A percentile compares a stretch with the other conserved stretches of the same genome.
phyloP scores from a whole-genome alignment of 768 basidiomycete genomes.

The Phylloporus arenicola region DNA sequence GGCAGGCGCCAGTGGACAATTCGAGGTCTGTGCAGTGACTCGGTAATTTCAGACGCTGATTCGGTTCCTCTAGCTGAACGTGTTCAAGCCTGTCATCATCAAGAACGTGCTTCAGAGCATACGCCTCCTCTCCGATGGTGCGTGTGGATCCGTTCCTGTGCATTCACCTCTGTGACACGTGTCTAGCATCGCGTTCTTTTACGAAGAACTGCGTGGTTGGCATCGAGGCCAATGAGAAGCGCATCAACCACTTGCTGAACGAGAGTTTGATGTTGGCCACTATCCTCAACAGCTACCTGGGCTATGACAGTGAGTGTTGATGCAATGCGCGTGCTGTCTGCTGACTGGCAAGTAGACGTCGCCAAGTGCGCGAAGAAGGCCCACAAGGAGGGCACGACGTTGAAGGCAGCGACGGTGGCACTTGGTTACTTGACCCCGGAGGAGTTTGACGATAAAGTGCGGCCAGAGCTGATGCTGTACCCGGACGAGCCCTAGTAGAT shows the following conservation, averaged over 20 bases:
- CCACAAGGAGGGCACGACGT: conserved; percentile 95
- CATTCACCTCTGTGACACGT: conserved; percentile 7
- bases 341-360: conserved; percentile 57
- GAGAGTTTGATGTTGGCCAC: conserved; percentile 98
- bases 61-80: conserved; percentile 67
- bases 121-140: conserved; percentile 87
- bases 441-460: conserved; percentile 92
- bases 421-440: conserved; percentile 83
- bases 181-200: conserved; percentile 78
- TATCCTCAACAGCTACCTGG: conserved; percentile 90
- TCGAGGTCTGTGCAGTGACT: conserved; percentile 61
- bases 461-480: conserved; percentile 85
- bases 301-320: conserved; percentile 86
- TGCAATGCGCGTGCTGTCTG: background rate
- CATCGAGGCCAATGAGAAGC: conserved; percentile 93
- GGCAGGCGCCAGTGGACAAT: conserved; percentile 93
- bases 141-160: conserved; percentile 17
- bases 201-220: conserved; percentile 97
- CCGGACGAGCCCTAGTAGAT: conserved; percentile 47
- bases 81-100: conserved; percentile 98
- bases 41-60: conserved; percentile 7
- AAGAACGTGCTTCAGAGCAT: conserved; percentile 97
- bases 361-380: conserved; percentile 99
- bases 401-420: conserved; percentile 90
- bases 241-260: conserved; percentile 82